These are phyloP conservation scores for Ustilago xerochloae DNA, from an alignment of 1,284 basidiomycete genomes.

Conservation along the genomic window DNA sequence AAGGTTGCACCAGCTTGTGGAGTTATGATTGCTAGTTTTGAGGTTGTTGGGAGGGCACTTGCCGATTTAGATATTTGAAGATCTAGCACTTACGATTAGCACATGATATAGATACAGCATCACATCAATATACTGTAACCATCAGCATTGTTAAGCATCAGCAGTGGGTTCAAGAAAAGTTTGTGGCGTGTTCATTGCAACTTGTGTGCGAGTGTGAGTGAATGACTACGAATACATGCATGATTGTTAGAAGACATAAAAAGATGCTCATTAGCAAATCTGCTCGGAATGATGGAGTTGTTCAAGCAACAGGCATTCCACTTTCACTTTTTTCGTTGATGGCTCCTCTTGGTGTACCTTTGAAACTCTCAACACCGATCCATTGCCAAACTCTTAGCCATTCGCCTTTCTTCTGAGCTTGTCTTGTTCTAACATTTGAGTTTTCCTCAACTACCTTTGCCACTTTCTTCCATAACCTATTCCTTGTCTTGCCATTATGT, in stretches of 20 bases:
- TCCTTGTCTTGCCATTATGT: slow-evolving; percentile 77
- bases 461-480: slow-evolving; percentile 85
- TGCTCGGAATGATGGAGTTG: neutral
- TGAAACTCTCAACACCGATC: slow-evolving; percentile 63
- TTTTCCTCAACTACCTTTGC: slow-evolving; percentile 90
- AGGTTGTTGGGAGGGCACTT: slow-evolving; percentile 72
- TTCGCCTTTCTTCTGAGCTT: slow-evolving; percentile 86
- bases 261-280: too few relatives aligned
- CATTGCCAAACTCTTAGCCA: slow-evolving; percentile 73
- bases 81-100: neutral
- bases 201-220: neutral
- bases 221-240: slow-evolving; percentile 9
- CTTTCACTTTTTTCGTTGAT: neutral
- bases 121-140: neutral
- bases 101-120: neutral
- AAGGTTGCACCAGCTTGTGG: slow-evolving; percentile 99
- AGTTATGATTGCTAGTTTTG: slow-evolving; percentile 95
- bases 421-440: slow-evolving; percentile 87
- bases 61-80: slow-evolving; percentile 43
- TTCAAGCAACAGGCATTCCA: slow-evolving; percentile 15
- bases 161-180: neutral
- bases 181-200: neutral
- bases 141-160: neutral
- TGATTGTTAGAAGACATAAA: too few relatives aligned
- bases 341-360: slow-evolving; percentile 1